A percentile compares a stretch with the other conserved stretches of the same genome.
phyloP scores from a whole-genome alignment of 768 basidiomycete genomes.

The Scleroderma citrinum region DNA sequence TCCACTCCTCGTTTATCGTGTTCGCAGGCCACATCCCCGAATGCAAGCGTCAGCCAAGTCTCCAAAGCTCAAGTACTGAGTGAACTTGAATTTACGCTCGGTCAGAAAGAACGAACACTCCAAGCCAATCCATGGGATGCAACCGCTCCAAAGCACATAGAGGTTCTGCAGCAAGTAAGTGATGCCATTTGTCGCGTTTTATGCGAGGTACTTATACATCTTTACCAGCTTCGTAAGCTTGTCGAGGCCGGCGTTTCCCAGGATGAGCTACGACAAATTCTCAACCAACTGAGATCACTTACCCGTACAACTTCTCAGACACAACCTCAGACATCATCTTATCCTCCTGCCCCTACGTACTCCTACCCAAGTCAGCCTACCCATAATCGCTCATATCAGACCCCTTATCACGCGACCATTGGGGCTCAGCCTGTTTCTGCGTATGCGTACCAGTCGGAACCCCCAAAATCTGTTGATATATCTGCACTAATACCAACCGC shows the following conservation, averaged over 20 bases:
- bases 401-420: slow-evolving; percentile 28
- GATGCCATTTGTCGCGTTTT: neutral
- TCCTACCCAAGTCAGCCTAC: slow-evolving; percentile 28
- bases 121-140: slow-evolving; percentile 72
- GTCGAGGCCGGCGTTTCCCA: slow-evolving; percentile 79
- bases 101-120: slow-evolving; percentile 70
- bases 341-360: slow-evolving; percentile 20
- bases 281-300: slow-evolving; percentile 60
- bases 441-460: slow-evolving; percentile 21
- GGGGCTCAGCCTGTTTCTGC: slow-evolving; percentile 27
- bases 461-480: slow-evolving; percentile 23
- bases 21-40: slow-evolving; percentile 16
- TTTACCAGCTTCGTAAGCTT: slow-evolving; percentile 53
- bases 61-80: slow-evolving; percentile 76
- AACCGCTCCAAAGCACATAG: slow-evolving; percentile 62
- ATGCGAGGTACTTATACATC: slow-evolving; percentile 6
- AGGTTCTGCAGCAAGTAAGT: slow-evolving; percentile 75
- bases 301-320: slow-evolving; percentile 38
- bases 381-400: slow-evolving; percentile 21
- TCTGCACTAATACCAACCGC: slow-evolving; percentile 24
- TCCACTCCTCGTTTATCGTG: slow-evolving; percentile 1
- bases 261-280: slow-evolving; percentile 71
- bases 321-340: slow-evolving; percentile 20
- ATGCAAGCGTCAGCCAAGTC: slow-evolving; percentile 42
- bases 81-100: slow-evolving; percentile 76